Base-by-base conservation (phyloP, 1,139 yeast genomes). In the Pichia sp. region DNA sequence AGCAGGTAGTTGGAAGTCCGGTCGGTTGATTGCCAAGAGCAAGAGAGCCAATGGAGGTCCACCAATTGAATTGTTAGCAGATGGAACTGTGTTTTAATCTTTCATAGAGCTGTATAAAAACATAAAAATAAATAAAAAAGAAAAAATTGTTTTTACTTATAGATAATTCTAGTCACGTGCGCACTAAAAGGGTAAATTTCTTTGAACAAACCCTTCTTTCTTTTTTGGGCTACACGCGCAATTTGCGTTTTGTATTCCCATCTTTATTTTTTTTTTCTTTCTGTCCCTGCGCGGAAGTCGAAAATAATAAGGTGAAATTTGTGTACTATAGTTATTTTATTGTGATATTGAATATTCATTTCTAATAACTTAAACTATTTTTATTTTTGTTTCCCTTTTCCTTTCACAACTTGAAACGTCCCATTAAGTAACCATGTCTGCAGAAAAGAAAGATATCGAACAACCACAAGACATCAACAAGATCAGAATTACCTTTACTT, bases 401-500 rank as follows among this genome's bases (percentile, higher is more conserved):
- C 14, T 37, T 24, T 13, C 2, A 4, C 38, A 44, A 44, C 48
- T 41, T 44, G 43, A 30, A 56, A 57, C 63, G 62, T 59, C 63
- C 54, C 60, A 51, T 34, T 21, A 35, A 29, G 8, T n/a, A 13
- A 43, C 21, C 15, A 83, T 83, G 91, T 80, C 91, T 70, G 50
- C 40, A 38, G 87, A 87, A 78, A 91, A 85, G 77, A 75, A 76
- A 65, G 86, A 79, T 69, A 74, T 68, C 62, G 84, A 77, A 68
- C 85, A 78, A 69, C 85, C 78, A 69, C 82, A 79, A 69, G 80
- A 80, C 68, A 75, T 86, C 78, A 88, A 84, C 82, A 89, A 91
- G 83, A 89, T 93, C 78, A 88, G 98, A 82, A 89, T 93, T 76
- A 89, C 97, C 69, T 81, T 93, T 78, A 88, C 95, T 69, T 91